Evolutionary conservation across 2,329 filamentous ascomycete species (phyloP), one percentile per base, ranked within the genome.

Genomic region (Hypoxylon sp.): DNA sequence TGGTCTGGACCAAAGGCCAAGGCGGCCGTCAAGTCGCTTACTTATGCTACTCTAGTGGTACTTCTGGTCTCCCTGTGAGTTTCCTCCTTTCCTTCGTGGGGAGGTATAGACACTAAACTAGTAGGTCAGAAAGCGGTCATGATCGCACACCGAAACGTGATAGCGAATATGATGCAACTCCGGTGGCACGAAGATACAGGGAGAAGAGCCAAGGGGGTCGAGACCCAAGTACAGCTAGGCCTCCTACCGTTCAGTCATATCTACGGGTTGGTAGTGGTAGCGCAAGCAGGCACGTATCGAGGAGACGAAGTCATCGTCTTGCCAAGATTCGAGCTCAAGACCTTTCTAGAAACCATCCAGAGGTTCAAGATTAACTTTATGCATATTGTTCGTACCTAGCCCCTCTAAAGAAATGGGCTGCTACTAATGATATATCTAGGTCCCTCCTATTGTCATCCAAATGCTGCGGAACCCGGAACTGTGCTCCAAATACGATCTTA

Each of bases 361-460:
- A 86, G 82, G 22, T 90, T 88, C 81, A 91, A 90, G 79, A 91
- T 95, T 72, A 84, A 83, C 53, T 83, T 83, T 11, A 82, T 95
- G 20, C 92, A 87, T 72, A 76, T 94, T 73, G 90, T 91, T 78
- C 76, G 85, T 74, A 8, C 37, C 14, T 2, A 1, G 14, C 48
- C 40, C 2, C 25, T 14, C 27, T 10, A 17, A 11, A 30, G 1
- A 6, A 8, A 8, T n/a, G 35, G n/a, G 13, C 54, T 8, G 5
- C 14, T 56, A 42, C 30, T 61, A 59, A 67, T 25, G 2, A 49
- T 13, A n/a, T 22, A 2, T 25, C 31, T 44, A 90, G 88, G 90
- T 96, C 0, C 94, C 94, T 6, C 93, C 94, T 0, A 95, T 97
- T 74, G 89, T 97, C 65, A 92, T 97, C 67, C 85, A 88, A 66